Conservation (phyloP, 2,329 filamentous ascomycete genomes). For the Cordyceps fumosorosea region DNA sequence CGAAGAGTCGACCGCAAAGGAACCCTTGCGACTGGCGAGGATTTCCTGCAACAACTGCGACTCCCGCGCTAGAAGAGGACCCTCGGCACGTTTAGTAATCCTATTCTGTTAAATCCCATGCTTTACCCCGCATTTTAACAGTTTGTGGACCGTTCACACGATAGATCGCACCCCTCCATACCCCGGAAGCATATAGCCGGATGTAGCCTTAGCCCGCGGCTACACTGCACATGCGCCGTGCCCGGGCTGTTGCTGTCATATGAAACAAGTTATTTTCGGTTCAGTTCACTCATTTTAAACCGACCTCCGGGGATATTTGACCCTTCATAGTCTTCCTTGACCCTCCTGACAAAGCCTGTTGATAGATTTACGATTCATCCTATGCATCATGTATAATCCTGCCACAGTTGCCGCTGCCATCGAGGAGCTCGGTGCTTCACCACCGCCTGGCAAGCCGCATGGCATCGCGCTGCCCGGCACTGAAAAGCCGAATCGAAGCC, state of each 20-base stretch:
- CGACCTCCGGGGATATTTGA: not conserved
- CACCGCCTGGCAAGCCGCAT: conserved; percentile 71
- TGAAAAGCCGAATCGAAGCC: conserved; percentile 62
- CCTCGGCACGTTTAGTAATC: not conserved
- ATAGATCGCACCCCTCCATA: not conserved
- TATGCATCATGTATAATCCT: conserved; percentile 1
- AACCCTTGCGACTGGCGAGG: not conserved
- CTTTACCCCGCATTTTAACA: not conserved
- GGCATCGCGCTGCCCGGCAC: conserved; percentile 71
- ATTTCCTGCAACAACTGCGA: not conserved
- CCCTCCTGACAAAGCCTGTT: not conserved
- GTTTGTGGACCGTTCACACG: not conserved
- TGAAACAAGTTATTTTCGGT: not conserved
- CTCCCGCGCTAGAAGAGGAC: not conserved
- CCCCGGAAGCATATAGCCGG: not conserved
- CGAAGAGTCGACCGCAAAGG: not conserved
- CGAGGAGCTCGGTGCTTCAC: conserved; percentile 48
- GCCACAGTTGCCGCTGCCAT: not conserved
- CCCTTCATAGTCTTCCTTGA: not conserved
- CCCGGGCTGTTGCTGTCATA: not conserved
- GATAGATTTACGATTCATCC: not conserved
- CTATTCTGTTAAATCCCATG: not conserved
- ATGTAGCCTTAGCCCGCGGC: not conserved
- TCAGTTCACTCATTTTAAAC: not conserved
- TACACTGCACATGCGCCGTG: not conserved